phyloP scores from a whole-genome alignment of 2,329 filamentous ascomycete genomes.

The Beauveria bassiana region DNA sequence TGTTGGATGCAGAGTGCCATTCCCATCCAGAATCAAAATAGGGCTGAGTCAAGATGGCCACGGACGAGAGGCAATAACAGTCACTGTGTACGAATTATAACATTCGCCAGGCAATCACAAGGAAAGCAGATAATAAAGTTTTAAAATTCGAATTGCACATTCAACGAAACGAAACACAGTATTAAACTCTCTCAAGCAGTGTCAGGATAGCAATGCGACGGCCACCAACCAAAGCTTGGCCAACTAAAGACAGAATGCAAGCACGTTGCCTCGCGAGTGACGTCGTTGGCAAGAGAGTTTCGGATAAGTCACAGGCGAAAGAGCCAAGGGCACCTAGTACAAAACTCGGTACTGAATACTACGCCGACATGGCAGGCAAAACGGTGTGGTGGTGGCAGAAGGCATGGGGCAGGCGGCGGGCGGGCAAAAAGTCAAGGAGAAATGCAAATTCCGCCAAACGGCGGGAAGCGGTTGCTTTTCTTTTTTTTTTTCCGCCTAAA shows the following conservation, averaged over 20 bases:
- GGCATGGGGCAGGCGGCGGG: not conserved
- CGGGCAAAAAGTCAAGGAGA: not conserved
- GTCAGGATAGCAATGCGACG: not conserved
- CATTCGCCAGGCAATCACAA: too few species aligned
- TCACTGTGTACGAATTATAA: not conserved
- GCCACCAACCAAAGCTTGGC: not conserved
- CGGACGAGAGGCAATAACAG: not conserved
- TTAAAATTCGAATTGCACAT: not conserved
- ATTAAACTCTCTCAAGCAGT: not conserved
- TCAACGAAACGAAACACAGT: not conserved
- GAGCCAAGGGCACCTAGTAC: too few species aligned
- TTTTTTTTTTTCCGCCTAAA: too few species aligned
- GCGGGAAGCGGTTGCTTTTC: not conserved
- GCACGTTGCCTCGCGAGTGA: not conserved
- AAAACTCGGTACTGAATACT: not conserved
- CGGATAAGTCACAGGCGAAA: not conserved
- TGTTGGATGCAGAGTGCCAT: not conserved
- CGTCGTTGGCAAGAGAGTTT: not conserved
- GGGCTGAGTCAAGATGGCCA: not conserved
- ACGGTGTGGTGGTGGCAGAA: not conserved
- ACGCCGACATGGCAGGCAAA: not conserved
- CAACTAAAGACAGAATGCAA: not conserved
- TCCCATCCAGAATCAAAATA: not conserved
- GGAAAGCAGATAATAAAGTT: not conserved
- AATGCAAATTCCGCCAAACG: slow-evolving; percentile 5